phyloP scores from a whole-genome alignment of 1,284 basidiomycete genomes.

The Gymnopus androsaceus region DNA sequence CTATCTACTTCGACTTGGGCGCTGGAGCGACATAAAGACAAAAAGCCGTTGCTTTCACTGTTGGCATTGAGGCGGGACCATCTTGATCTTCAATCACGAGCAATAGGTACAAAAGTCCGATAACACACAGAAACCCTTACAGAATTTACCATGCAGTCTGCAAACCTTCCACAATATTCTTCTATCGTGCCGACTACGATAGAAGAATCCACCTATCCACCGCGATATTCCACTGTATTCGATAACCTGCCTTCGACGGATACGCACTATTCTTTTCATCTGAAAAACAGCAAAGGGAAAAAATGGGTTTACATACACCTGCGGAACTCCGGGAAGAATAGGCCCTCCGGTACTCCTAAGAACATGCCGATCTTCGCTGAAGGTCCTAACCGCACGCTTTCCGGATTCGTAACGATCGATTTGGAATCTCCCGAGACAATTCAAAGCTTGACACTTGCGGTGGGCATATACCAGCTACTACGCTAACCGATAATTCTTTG shows the following conservation, averaged over 20 bases:
- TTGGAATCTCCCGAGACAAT: neutral
- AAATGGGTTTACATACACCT: constrained; percentile 4
- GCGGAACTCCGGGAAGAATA: neutral
- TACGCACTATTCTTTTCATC: neutral
- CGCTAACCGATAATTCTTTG: neutral
- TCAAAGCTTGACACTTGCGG: neutral
- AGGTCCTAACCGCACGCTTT: neutral
- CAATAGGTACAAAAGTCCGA: no score
- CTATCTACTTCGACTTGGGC: no score
- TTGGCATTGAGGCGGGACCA: no score
- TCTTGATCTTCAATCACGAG: no score
- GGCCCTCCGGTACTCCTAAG: neutral
- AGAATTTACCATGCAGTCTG: neutral
- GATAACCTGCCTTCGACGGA: neutral
- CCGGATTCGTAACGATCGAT: neutral
- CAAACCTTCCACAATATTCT: neutral
- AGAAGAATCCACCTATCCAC: neutral
- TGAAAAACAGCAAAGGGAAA: constrained; percentile 7
- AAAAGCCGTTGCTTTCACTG: no score
- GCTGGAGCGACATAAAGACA: no score
- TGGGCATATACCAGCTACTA: neutral
- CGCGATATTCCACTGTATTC: neutral
- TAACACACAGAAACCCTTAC: no score
- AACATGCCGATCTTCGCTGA: neutral
- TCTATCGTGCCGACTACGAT: neutral